Evolutionary conservation across 2,329 filamentous ascomycete species (phyloP).

Genomic region (Colletotrichum simmondsii): DNA sequence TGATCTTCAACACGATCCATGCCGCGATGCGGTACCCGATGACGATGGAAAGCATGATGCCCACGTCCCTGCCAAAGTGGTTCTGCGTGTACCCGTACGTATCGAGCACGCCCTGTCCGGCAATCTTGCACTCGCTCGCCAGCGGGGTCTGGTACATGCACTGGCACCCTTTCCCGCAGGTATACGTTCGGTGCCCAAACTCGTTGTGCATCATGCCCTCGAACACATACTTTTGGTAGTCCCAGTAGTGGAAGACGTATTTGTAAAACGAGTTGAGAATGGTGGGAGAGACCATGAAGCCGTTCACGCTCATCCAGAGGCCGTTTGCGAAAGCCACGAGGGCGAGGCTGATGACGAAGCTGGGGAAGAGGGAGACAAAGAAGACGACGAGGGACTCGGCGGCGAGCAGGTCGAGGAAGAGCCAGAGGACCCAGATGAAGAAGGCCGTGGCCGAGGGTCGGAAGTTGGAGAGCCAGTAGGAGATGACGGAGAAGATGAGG

Average conservation of each 20-base stretch:
- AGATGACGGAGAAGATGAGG: constrained; percentile 78
- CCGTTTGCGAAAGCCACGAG: constrained; percentile 88
- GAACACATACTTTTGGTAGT: constrained; percentile 89
- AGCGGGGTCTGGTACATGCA: constrained; percentile 79
- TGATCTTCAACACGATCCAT: constrained; percentile 66
- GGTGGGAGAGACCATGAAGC: constrained; percentile 80
- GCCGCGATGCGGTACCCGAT: constrained; percentile 77
- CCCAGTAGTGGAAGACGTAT: constrained; percentile 89
- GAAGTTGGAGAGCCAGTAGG: constrained; percentile 86
- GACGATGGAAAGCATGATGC: constrained; percentile 82
- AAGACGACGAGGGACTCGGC: constrained; percentile 87
- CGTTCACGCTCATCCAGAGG: constrained; percentile 88
- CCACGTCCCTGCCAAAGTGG: constrained; percentile 75
- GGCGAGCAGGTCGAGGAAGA: constrained; percentile 85
- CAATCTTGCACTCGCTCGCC: constrained; percentile 73
- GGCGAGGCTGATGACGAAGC: constrained; percentile 83
- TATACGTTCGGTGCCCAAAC: constrained; percentile 73
- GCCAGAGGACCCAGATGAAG: constrained; percentile 83
- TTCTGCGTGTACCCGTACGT: constrained; percentile 76
- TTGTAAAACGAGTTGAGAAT: constrained; percentile 86
- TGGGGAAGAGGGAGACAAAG: constrained; percentile 77
- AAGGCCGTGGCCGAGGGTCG: constrained; percentile 73
- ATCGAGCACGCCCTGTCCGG: constrained; percentile 75
- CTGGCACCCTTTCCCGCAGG: constrained; percentile 66
- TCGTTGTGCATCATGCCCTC: constrained; percentile 95